A percentile compares a stretch with the other conserved stretches of the same genome.
Conservation (phyloP, 2,329 filamentous ascomycete genomes). For the Fusarium brachygibbosum region DNA sequence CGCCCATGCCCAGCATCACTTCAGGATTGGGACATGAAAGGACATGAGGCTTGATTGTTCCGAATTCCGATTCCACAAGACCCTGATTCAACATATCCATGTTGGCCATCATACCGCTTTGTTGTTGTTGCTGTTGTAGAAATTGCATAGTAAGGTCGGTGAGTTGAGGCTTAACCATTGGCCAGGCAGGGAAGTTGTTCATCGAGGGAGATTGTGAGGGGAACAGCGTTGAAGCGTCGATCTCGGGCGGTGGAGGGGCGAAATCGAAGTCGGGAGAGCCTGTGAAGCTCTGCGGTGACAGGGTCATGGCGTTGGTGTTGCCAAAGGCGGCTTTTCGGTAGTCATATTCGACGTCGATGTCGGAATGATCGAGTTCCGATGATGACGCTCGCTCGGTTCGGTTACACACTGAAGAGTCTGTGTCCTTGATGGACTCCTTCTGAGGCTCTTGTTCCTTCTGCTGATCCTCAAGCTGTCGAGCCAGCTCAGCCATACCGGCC, state of each 20-base stretch:
- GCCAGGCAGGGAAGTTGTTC: slow-evolving; percentile 52
- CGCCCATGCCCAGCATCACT: slow-evolving; percentile 69
- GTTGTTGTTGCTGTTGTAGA: slow-evolving; percentile 59
- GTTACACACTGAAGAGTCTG: slow-evolving; percentile 43
- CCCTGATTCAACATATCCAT: slow-evolving; percentile 64
- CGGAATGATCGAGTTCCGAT: slow-evolving; percentile 68
- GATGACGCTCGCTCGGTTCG: slow-evolving; percentile 65
- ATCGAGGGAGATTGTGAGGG: slow-evolving; percentile 54
- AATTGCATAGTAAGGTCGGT: slow-evolving; percentile 57
- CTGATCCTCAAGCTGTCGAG: slow-evolving; percentile 65
- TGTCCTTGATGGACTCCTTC: slow-evolving; percentile 48
- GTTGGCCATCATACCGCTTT: slow-evolving; percentile 58
- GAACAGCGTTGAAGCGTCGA: slow-evolving; percentile 54
- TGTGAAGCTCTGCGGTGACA: slow-evolving; percentile 68
- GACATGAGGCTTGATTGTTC: slow-evolving; percentile 68
- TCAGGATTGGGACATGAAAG: slow-evolving; percentile 66
- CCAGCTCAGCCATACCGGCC: slow-evolving; percentile 68
- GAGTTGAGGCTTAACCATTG: slow-evolving; percentile 48
- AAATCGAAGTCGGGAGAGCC: slow-evolving; percentile 56
- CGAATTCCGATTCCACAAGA: slow-evolving; percentile 65
- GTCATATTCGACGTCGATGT: slow-evolving; percentile 68
- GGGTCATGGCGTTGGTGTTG: slow-evolving; percentile 59
- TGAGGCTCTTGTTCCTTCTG: slow-evolving; percentile 58
- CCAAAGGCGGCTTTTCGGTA: slow-evolving; percentile 65
- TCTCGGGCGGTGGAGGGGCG: slow-evolving; percentile 52